A percentile compares a stretch with the other conserved stretches of the same genome.
These are phyloP conservation scores for Boletus barrowsii DNA, from an alignment of 768 basidiomycete species.

Conservation along the genomic window DNA sequence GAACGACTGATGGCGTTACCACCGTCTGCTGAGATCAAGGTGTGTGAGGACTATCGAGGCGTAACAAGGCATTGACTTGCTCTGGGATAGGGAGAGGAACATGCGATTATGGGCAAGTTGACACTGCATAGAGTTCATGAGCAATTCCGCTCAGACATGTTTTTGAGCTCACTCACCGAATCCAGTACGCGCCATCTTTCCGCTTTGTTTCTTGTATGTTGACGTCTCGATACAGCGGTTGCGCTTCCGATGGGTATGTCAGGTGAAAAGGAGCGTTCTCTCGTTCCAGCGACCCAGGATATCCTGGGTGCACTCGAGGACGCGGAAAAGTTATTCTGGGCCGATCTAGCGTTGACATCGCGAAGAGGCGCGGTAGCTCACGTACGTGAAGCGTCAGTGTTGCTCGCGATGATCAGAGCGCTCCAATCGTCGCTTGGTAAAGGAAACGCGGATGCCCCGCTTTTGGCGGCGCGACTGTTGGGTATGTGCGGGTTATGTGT, in stretches of 20 bases:
- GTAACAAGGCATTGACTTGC: not conserved
- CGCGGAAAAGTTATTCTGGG: constrained; percentile 70
- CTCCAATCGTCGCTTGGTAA: constrained; percentile 51
- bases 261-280: constrained; percentile 36
- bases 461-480: constrained; percentile 60
- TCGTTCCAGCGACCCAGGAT: constrained; percentile 50
- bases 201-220: not conserved
- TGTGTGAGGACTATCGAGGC: constrained; percentile 23
- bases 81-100: constrained; percentile 64
- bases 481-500: constrained; percentile 36
- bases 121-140: constrained; percentile 74
- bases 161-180: constrained; percentile 85
- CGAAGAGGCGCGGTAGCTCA: constrained; percentile 62
- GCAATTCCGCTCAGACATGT: constrained; percentile 81
- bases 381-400: constrained; percentile 71
- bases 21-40: constrained; percentile 56
- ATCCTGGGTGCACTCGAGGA: constrained; percentile 58
- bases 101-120: constrained; percentile 71
- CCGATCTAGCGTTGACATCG: constrained; percentile 51
- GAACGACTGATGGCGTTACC: constrained; percentile 57
- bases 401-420: constrained; percentile 61
- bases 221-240: constrained; percentile 53
- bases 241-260: constrained; percentile 80
- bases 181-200: constrained; percentile 59
- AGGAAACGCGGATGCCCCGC: constrained; percentile 33